Evolutionary conservation across 176 grass and related monocot species (phyloP), one percentile per base, ranked within the genome.

Genomic region (Eragrostis nindensis): DNA sequence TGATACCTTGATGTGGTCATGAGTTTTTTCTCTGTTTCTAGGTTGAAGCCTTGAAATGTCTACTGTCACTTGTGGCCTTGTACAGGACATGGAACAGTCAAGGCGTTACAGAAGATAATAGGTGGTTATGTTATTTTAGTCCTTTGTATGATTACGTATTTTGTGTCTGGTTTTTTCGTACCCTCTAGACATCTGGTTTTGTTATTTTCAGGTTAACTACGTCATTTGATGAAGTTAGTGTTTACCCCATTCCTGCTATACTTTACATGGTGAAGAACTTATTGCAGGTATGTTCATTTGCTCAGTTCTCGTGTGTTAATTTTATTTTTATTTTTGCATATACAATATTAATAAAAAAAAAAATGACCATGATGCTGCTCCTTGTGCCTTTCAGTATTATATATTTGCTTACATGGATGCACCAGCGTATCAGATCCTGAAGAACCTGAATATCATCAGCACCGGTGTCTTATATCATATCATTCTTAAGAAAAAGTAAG

Each of bases 351-450:
- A 56, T 3, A 57, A 53, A 70, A 10, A 46, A 25, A 18, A 66
- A 65, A 65, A 14, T 86, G 21, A 89, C 43, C 57, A 55, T 82
- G 67, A 16, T 80, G 45, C 70, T 78, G n/a, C 71, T 73, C 3
- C 61, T 76, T 68, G 11, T 66, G 45, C 6, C 47, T 79, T 64
- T 45, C 90, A 98, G 95, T 95, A 98, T 83, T 98, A 98, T 82
- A 95, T 98, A 71, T 98, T 98, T 80, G 92, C 88, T 27, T 93
- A 95, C 79, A 86, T 95, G 86, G 92, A 95, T 25, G 90, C 92
- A 49, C 92, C 95, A 83, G 95, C 88, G 74, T 98, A 98, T 65
- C 95, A 98, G 75, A 98, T 95, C 45, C n/a, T 98, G 90, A 98
- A 95, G 86, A 98, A 98, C 62, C 59, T 98, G 45, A 98, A 95